These are phyloP conservation scores for Inonotus obliquus DNA, from an alignment of 1,284 basidiomycete species.

Conservation along the genomic window DNA sequence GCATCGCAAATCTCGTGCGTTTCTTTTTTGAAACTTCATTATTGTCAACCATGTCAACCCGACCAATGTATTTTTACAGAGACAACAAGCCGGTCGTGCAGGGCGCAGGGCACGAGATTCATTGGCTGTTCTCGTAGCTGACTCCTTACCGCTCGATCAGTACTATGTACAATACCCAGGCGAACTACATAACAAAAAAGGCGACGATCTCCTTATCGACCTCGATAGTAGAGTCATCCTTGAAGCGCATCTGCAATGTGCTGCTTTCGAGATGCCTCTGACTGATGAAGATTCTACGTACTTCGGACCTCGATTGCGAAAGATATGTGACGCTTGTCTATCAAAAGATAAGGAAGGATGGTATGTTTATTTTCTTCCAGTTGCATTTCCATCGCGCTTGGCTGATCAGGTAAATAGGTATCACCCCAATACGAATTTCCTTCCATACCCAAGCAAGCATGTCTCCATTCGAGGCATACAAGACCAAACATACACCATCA, in stretches of 20 bases:
- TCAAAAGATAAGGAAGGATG: slow-evolving; percentile 66
- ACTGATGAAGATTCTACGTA: slow-evolving; percentile 62
- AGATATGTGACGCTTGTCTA: slow-evolving; percentile 53
- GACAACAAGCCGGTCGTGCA: slow-evolving; percentile 87
- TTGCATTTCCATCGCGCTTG: neutral
- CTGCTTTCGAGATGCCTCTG: slow-evolving; percentile 83
- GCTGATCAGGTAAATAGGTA: slow-evolving; percentile 51
- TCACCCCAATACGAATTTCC: slow-evolving; percentile 71
- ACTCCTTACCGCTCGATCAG: slow-evolving; percentile 71
- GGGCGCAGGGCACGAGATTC: slow-evolving; percentile 82
- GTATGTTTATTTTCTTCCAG: slow-evolving; percentile 33
- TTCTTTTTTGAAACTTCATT: slow-evolving; percentile 1
- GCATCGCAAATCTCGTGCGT: slow-evolving; percentile 71
- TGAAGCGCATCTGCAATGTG: slow-evolving; percentile 87
- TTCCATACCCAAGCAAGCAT: slow-evolving; percentile 72
- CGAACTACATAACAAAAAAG: slow-evolving; percentile 59
- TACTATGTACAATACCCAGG: slow-evolving; percentile 73
- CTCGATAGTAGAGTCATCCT: slow-evolving; percentile 72
- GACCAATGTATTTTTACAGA: slow-evolving; percentile 32
- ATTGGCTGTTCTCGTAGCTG: slow-evolving; percentile 74
- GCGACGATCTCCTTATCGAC: slow-evolving; percentile 69
- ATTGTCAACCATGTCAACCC: neutral
- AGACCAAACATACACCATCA: slow-evolving; percentile 75
- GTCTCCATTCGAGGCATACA: slow-evolving; percentile 75
- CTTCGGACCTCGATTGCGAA: slow-evolving; percentile 62